phyloP scores from a whole-genome alignment of 2,329 filamentous ascomycete genomes.

The Chaetomium olivaceum region DNA sequence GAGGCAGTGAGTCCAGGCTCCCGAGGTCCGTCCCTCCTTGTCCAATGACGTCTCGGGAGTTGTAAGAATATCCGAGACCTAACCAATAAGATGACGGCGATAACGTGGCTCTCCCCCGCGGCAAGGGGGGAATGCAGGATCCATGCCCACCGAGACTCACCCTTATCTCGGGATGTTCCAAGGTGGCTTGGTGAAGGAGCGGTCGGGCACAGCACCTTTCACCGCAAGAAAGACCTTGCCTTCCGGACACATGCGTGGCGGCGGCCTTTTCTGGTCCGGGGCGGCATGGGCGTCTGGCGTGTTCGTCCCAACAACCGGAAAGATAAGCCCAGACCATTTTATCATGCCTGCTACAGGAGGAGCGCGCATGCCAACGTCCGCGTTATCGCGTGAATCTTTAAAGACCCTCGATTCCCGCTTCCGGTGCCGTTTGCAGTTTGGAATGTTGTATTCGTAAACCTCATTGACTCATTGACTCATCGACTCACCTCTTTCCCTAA shows the following conservation, averaged over 20 bases:
- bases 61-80: background rate
- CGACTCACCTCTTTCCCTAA: background rate
- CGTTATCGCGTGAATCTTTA: slow-evolving; percentile 4
- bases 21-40: background rate
- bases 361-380: background rate
- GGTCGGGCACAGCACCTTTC: background rate
- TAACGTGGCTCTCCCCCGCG: slow-evolving; percentile 14
- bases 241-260: background rate
- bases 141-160: background rate
- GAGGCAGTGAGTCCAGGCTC: background rate
- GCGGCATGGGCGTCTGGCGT: background rate
- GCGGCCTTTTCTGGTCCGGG: background rate
- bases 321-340: slow-evolving; percentile 11
- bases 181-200: background rate
- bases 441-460: background rate
- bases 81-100: slow-evolving; percentile 13
- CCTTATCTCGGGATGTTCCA: slow-evolving; percentile 7
- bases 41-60: slow-evolving; percentile 10
- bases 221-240: background rate
- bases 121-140: slow-evolving; percentile 8
- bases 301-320: background rate
- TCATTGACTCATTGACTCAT: background rate
- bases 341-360: background rate
- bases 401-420: background rate
- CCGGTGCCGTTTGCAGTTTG: background rate